Conservation (phyloP, 1,139 yeast species). For the Schizosaccharomyces versatilis region DNA sequence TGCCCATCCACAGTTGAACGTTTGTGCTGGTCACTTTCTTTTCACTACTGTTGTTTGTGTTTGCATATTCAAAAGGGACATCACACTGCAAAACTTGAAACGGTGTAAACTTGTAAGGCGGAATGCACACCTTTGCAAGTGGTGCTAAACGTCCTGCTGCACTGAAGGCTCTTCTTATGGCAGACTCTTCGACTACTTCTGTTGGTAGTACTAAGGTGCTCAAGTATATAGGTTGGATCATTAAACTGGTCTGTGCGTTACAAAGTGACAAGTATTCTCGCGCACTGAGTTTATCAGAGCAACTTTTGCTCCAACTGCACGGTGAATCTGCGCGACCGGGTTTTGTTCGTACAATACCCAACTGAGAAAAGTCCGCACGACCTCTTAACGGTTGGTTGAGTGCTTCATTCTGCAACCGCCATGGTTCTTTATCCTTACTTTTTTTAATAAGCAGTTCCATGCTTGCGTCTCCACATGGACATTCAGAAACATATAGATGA, state of each 20-base stretch:
- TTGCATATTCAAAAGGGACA: not conserved
- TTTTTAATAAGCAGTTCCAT: not conserved
- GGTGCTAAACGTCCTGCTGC: not conserved
- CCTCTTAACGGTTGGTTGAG: not conserved
- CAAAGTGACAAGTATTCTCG: not conserved
- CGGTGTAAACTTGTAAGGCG: not conserved
- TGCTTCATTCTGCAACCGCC: not conserved
- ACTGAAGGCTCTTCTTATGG: not conserved
- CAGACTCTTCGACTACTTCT: not conserved
- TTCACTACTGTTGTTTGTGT: not conserved
- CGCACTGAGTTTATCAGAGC: not conserved
- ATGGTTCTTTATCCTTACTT: not conserved
- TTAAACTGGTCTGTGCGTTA: not conserved
- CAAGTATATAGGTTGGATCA: not conserved
- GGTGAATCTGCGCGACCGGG: conserved; percentile 2
- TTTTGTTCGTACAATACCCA: conserved; percentile 2
- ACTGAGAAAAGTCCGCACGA: not conserved
- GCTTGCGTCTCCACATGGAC: conserved; percentile 4
- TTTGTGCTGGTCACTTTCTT: not conserved
- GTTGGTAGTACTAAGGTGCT: not conserved
- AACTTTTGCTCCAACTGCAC: not conserved
- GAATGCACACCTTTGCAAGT: not conserved
- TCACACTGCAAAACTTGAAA: not conserved
- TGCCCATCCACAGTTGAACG: not conserved
- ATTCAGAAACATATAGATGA: not conserved